Percentiles rank a stretch among this genome's conserved stretches.
phyloP scores from a whole-genome alignment of 176 grass and related monocot genomes.

The Zea mays region DNA sequence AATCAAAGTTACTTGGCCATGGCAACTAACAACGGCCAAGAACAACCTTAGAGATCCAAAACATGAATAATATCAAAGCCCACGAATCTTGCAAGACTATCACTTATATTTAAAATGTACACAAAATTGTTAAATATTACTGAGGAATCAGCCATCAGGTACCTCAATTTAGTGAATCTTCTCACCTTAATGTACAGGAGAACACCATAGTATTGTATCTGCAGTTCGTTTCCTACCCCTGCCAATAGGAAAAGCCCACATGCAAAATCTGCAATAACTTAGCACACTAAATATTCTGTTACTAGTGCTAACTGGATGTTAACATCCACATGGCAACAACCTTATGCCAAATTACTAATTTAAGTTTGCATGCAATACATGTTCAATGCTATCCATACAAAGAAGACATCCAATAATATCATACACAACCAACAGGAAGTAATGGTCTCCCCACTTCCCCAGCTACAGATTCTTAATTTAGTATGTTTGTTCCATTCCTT shows the following conservation, averaged over 20 bases:
- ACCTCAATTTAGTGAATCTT: slow-evolving; percentile 28
- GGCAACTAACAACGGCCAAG: neutral
- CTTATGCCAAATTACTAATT: slow-evolving; percentile 4
- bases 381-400: slow-evolving; percentile 18
- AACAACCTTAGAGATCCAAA: neutral
- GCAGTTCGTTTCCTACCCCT: slow-evolving; percentile 28
- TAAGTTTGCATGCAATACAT: neutral
- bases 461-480: slow-evolving; percentile 28
- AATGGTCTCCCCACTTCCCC: neutral
- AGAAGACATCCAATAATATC: slow-evolving; percentile 21
- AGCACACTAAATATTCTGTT: neutral
- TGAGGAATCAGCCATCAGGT: slow-evolving; percentile 21
- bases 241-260: slow-evolving; percentile 11
- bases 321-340: slow-evolving; percentile 27
- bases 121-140: neutral
- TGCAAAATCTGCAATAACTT: slow-evolving; percentile 1
- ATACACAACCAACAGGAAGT: slow-evolving; percentile 7
- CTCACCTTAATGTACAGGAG: neutral
- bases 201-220: slow-evolving; percentile 9
- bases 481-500: slow-evolving; percentile 3
- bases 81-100: neutral
- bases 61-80: neutral
- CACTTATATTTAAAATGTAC: neutral
- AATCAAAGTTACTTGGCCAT: neutral
- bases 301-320: slow-evolving; percentile 9